Base-by-base conservation (phyloP, 2,329 filamentous ascomycete genomes). In the Fonsecaea pugnacius region DNA sequence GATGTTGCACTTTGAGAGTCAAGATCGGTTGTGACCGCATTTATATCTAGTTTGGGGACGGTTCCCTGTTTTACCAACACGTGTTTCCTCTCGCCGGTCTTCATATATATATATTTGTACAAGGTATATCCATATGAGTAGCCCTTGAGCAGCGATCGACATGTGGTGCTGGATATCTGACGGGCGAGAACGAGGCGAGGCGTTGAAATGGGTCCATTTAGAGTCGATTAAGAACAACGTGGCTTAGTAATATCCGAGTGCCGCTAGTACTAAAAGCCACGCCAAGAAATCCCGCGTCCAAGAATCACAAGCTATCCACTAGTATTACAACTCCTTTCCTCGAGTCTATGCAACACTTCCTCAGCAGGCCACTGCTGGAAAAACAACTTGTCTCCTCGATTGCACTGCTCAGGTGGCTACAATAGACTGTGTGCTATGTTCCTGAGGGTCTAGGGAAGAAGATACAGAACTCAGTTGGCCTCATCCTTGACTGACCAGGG, bases 401-500 rank as follows among this genome's bases (percentile, higher is more conserved):
- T 48, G 12, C 27, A 5, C 43, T 48, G 10, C 18, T 24, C 12
- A 27, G n/a, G 21, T 9, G 43, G 9, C 10, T 48, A 24, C n/a
- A n/a, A 46, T 18, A 27, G 21, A 10, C 36, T 21, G 12, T 58
- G 35, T 27, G 7, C 46, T 18, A 8, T 60, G 32, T 60, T 33
- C 35, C 10, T 35, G 14, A 18, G 27, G 3, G 24, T 9, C 38
- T 32, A 32, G 12, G 40, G 16, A 33, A 33, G 18, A 14, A 48
- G 5, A 50, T 21, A 32, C 3, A n/a, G 24, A 27, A 38, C 3
- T n/a, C 6, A 7, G 40, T 52, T 35, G 46, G 36, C 35, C 32
- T 12, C 58, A 21, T 53, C 55, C 48, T 54, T 21, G 30, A 38
- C 50, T 33, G 18, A 36, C 18, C 14, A 38, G 60, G 60, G 36